A percentile compares a stretch with the other conserved stretches of the same genome.
Evolutionary conservation across 192 early-diverging fungal genomes (phyloP).

Genomic region (Linderina pennispora): DNA sequence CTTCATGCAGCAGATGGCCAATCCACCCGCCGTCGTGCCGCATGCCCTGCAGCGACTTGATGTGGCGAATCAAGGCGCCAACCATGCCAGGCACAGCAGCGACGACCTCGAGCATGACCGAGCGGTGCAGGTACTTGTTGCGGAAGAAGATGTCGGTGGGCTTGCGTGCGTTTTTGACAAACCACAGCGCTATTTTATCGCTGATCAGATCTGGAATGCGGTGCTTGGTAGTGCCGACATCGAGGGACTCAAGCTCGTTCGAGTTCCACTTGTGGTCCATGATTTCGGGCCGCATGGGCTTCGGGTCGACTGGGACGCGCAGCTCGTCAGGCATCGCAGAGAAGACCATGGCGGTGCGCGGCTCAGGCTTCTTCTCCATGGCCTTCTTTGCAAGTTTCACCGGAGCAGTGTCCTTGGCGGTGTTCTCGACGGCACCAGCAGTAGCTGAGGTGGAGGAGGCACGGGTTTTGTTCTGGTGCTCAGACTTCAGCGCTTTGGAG

Average conservation of each 20-base stretch:
- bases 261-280: slow-evolving; percentile 49
- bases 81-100: slow-evolving; percentile 88
- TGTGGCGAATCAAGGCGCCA: slow-evolving; percentile 71
- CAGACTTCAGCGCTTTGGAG: slow-evolving; percentile 20
- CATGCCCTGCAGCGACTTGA: slow-evolving; percentile 68
- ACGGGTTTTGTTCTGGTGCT: too few species aligned
- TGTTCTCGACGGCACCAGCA: too few species aligned
- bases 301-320: slow-evolving; percentile 27
- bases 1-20: slow-evolving; percentile 81
- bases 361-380: slow-evolving; percentile 17
- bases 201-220: slow-evolving; percentile 49
- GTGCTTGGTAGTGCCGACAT: slow-evolving; percentile 57
- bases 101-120: slow-evolving; percentile 72
- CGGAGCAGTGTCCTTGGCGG: not conserved
- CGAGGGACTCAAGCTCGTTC: slow-evolving; percentile 53
- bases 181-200: slow-evolving; percentile 59
- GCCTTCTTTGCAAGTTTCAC: slow-evolving; percentile 3
- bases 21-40: slow-evolving; percentile 90
- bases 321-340: slow-evolving; percentile 38
- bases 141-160: slow-evolving; percentile 67
- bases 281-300: slow-evolving; percentile 60
- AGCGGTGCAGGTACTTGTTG: slow-evolving; percentile 70
- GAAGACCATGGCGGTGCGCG: slow-evolving; percentile 15
- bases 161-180: slow-evolving; percentile 58
- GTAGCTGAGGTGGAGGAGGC: too few species aligned